Conservation (phyloP, 805 yeast genomes). For the Barnettozyma populi region DNA sequence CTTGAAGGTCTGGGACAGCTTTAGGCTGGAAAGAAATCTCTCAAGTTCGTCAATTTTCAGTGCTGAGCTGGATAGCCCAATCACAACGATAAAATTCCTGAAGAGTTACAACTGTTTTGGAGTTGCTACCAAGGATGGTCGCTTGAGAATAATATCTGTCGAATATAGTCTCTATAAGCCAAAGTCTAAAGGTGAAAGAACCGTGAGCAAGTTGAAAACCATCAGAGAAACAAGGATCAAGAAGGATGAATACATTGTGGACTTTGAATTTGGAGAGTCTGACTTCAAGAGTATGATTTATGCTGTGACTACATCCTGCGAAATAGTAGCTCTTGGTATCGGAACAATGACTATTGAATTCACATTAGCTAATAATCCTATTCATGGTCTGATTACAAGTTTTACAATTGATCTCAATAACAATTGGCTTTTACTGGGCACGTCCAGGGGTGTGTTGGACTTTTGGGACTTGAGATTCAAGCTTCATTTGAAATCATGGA, state of each 20-base stretch:
- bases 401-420: conserved; percentile 49
- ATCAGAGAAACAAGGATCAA: conserved; percentile 39
- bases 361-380: conserved; percentile 46
- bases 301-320: conserved; percentile 47
- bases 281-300: conserved; percentile 38
- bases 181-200: conserved; percentile 11
- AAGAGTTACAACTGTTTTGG: conserved; percentile 53
- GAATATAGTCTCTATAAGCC: conserved; percentile 22
- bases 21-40: conserved; percentile 57
- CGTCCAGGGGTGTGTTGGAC: conserved; percentile 64
- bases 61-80: conserved; percentile 42
- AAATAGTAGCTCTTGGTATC: conserved; percentile 51
- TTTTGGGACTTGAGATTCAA: conserved; percentile 80
- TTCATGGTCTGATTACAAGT: conserved; percentile 61
- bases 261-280: conserved; percentile 36
- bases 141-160: conserved; percentile 32
- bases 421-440: conserved; percentile 71
- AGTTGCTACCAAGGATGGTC: conserved; percentile 39
- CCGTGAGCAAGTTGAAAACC: conserved; percentile 19
- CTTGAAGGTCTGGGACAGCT: conserved; percentile 73
- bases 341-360: conserved; percentile 43
- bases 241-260: conserved; percentile 36
- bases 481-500: conserved; percentile 55
- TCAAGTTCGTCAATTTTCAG: conserved; percentile 43
- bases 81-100: conserved; percentile 47